Evolutionary conservation across 306 rosid genomes (phyloP), one percentile per base, ranked within the genome.

Genomic region (Canavalia gladiata): DNA sequence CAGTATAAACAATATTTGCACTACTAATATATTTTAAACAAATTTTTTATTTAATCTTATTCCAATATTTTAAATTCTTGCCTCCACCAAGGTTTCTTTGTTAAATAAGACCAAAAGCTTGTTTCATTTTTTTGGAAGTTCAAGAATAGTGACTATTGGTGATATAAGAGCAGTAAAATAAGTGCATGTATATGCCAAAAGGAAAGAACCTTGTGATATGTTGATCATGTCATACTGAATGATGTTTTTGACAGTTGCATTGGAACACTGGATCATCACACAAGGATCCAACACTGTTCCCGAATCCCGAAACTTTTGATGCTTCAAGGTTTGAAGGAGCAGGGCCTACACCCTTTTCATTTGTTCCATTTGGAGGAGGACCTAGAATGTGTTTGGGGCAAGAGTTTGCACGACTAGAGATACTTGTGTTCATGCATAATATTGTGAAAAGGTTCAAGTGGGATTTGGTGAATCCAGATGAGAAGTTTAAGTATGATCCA

Each of bases 311-410:
- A 70, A 81, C 18, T 11, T 90, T 90, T 83, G 89, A 90, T 72
- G 74, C 90, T 5, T 58, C 85, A 49, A 90, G 91, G 73, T 90
- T 76, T 58, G 88, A 90, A 84, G 89, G 86, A 41, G 77, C 77
- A 46, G 83, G 84, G 42, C 82, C 87, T 8, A 72, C 83, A 56
- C 88, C 93, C 6, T 88, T 62, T 77, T 76, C 88, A 45, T 76
- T 58, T 10, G 82, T 81, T 76, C 90, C 91, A 49, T 90, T 90
- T 47, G 94, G 89, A 56, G 85, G 91, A 47, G 89, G 94, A 9
- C 93, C 93, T 34, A 47, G 91, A 76, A 86, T 87, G 83, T 90
- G 92, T 74, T 77, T 85, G 66, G 94, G 94, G 12, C 86, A 82
- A 71, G 93, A 90, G 74, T 87, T 82, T 66, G 88, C 93, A 6